Percentiles rank a stretch among this genome's conserved stretches.
phyloP scores from a whole-genome alignment of 805 yeast species.

The Kurtzmaniella cleridarum region DNA sequence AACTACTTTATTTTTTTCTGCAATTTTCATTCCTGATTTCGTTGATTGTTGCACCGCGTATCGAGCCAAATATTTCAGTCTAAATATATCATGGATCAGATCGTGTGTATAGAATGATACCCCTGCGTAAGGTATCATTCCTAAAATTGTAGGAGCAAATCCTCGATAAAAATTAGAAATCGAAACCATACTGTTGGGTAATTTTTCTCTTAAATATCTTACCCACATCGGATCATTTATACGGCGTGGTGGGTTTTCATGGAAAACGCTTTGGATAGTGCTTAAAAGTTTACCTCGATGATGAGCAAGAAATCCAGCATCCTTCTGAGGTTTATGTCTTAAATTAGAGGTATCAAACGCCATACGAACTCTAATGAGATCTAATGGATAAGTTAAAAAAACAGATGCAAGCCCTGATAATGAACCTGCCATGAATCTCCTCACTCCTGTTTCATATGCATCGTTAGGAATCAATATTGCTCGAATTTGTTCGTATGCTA shows the following conservation, averaged over 20 bases:
- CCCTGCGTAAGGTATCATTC: constrained; percentile 98
- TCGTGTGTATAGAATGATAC: constrained; percentile 96
- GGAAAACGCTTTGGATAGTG: constrained; percentile 26
- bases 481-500: constrained; percentile 90
- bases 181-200: constrained; percentile 28
- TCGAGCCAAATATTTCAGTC: constrained; percentile 50
- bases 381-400: constrained; percentile 86
- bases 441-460: constrained; percentile 67
- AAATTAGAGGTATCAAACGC: constrained; percentile 72
- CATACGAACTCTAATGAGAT: constrained; percentile 81
- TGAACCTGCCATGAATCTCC: constrained; percentile 85
- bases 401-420: constrained; percentile 86
- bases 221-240: constrained; percentile 34
- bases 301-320: constrained; percentile 20
- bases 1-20: constrained; percentile 12
- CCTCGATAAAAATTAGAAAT: constrained; percentile 84
- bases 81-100: constrained; percentile 76
- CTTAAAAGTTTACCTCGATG: constrained; percentile 26
- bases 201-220: constrained; percentile 24
- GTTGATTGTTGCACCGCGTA: constrained; percentile 40
- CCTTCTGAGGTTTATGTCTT: constrained; percentile 18
- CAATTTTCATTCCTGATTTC: constrained; percentile 5
- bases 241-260: constrained; percentile 32
- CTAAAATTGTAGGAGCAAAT: constrained; percentile 86
- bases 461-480: constrained; percentile 71